Base-by-base conservation (phyloP, 2,329 filamentous ascomycete species). In the Diaporthe eres region DNA sequence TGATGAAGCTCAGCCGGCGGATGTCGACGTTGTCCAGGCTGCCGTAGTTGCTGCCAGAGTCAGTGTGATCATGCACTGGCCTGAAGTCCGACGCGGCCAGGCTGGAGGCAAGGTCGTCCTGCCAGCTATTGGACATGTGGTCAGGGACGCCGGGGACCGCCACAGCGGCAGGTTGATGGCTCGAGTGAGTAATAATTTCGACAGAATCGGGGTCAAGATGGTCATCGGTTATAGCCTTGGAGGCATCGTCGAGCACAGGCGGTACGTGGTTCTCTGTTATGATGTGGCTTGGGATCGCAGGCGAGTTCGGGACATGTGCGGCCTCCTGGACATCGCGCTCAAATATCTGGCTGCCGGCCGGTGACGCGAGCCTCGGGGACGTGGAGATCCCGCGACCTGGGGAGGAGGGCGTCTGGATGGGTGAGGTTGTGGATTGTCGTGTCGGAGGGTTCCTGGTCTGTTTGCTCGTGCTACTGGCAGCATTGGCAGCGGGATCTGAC, bases 251-350 rank as follows among this genome's bases (percentile, higher is more conserved):
- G 65, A 98, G 89, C 17, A 97, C 96, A 0, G 96, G 91, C 10
- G 96, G 96, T 79, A 98, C 98, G 82, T 96, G 91, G 85, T 98
- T 96, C 84, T 98, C 96, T 10, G 95, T 98, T 80, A 96, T 92
- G 80, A 98, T 98, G 82, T 98, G 96, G 10, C 94, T 92, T 4
- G 96, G 96, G 77, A 98, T 97, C n/a, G 95, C 94, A 0, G 94
- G 93, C 4, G 94, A 96, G 77, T 90, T 92, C 76, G 95, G 93
- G 55, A 90, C 86, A n/a, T 91, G 85, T 42, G 90, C 87, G 80
- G 91, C 91, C 81, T 98, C 96, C 84, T 98, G 96, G 34, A 98
- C 96, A 83, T 96, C 95, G 81, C 96, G 94, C 87, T 98, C 96
- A 82, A 98, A 98, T 80, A 98, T 98, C 80, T 93, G 92, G 6